Conservation (phyloP, 495 filamentous ascomycete species). For the Xylaria bambusicola region DNA sequence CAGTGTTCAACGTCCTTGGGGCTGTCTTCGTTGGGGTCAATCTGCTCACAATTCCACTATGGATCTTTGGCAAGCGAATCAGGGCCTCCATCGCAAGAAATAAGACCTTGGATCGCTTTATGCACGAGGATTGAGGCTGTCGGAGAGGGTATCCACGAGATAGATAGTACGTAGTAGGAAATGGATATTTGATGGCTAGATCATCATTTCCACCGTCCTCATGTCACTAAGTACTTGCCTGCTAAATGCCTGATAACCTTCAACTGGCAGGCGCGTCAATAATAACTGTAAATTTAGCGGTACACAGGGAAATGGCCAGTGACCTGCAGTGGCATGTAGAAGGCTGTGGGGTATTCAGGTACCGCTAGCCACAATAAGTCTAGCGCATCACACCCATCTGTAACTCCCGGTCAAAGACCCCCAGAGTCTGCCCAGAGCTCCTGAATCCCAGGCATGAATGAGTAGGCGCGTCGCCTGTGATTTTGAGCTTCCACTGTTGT, state of each 20-base stretch:
- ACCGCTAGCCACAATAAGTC: background rate
- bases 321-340: background rate
- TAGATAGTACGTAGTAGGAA: no score
- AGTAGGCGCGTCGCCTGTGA: conserved; percentile 30
- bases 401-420: conserved; percentile 21
- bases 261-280: no score
- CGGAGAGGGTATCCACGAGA: no score
- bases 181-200: no score
- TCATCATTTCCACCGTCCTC: no score
- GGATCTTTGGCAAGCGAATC: conserved; percentile 56
- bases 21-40: conserved; percentile 48
- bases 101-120: conserved; percentile 47
- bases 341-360: background rate
- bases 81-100: conserved; percentile 49
- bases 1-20: conserved; percentile 55
- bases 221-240: no score
- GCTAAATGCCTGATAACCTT: no score
- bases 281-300: no score
- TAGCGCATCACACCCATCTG: conserved; percentile 8
- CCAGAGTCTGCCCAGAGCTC: no score
- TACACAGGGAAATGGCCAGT: no score
- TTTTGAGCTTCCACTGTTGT: conserved; percentile 24
- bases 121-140: conserved; percentile 45
- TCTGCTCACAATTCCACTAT: conserved; percentile 53
- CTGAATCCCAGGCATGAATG: conserved; percentile 26